A percentile compares a stretch with the other conserved stretches of the same genome.
These are phyloP conservation scores for Vitis hybrid DNA, from an alignment of 177 flowering plant species.

Conservation along the genomic window DNA sequence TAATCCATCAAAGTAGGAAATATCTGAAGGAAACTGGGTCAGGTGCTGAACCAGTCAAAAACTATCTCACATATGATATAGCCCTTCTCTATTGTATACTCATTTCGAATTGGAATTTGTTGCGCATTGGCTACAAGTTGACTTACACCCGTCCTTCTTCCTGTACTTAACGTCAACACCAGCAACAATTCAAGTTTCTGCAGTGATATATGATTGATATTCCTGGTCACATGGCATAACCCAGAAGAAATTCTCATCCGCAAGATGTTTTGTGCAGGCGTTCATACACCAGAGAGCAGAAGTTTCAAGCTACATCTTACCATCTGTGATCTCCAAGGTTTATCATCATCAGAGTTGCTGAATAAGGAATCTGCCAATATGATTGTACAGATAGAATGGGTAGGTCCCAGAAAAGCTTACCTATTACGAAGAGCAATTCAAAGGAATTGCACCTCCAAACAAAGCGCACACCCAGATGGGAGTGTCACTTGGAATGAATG, in stretches of 20 bases:
- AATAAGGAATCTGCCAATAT: slow-evolving; percentile 1
- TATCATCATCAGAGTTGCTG: neutral
- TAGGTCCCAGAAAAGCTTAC: slow-evolving; percentile 3
- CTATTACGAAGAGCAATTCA: slow-evolving; percentile 2
- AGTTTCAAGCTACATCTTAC: slow-evolving; percentile 18
- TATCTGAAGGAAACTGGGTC: too few relatives aligned
- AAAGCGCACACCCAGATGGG: slow-evolving; percentile 14
- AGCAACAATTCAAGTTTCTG: too few relatives aligned
- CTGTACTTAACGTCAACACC: too few relatives aligned
- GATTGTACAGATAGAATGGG: slow-evolving; percentile 21
- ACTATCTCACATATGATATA: too few relatives aligned
- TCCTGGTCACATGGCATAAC: too few relatives aligned
- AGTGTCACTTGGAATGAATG: slow-evolving; percentile 24
- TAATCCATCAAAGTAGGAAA: too few relatives aligned
- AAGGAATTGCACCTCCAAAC: slow-evolving; percentile 15
- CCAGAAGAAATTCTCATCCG: neutral
- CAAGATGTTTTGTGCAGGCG: neutral
- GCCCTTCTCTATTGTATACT: too few relatives aligned
- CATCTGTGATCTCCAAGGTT: slow-evolving; percentile 14
- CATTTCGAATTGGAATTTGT: too few relatives aligned
- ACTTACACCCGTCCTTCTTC: too few relatives aligned
- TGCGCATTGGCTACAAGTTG: too few relatives aligned
- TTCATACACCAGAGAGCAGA: neutral
- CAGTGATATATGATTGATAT: too few relatives aligned
- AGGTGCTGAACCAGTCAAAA: too few relatives aligned